These are phyloP conservation scores for Calonectria fujianensis DNA, from an alignment of 2,329 filamentous ascomycete genomes.

Conservation along the genomic window DNA sequence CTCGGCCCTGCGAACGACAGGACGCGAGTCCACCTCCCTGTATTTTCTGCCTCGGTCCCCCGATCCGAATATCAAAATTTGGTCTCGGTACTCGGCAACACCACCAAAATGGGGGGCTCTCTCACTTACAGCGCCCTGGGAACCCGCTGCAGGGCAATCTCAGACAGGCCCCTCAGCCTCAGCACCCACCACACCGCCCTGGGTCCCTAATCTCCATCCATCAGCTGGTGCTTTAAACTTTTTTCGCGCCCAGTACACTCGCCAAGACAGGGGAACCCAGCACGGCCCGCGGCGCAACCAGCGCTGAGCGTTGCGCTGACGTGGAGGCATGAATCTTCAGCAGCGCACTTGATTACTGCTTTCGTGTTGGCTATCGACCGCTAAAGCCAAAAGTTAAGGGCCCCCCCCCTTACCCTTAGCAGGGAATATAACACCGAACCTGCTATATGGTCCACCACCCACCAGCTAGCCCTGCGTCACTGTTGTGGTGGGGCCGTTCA, in stretches of 20 bases:
- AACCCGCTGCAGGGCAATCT: background rate
- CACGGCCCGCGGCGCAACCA: slow-evolving; percentile 1
- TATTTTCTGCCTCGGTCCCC: slow-evolving; percentile 18
- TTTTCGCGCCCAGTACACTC: background rate
- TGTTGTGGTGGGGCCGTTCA: slow-evolving; percentile 15
- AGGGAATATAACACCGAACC: background rate
- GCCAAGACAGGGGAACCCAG: slow-evolving; percentile 20
- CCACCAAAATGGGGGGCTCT: background rate
- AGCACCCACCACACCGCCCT: slow-evolving; percentile 10
- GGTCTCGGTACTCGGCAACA: slow-evolving; percentile 12
- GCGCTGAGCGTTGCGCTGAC: slow-evolving; percentile 14
- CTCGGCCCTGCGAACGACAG: background rate
- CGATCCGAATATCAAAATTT: slow-evolving; percentile 10
- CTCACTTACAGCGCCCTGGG: background rate
- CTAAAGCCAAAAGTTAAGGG: slow-evolving; percentile 3
- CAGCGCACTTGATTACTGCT: slow-evolving; percentile 15
- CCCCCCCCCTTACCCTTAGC: slow-evolving; percentile 11
- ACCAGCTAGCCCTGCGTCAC: background rate
- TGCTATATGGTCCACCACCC: slow-evolving; percentile 6
- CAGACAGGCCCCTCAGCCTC: slow-evolving; percentile 2
- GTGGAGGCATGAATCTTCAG: slow-evolving; percentile 25
- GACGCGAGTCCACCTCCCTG: background rate
- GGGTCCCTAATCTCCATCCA: background rate
- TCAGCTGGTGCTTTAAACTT: slow-evolving; percentile 14
- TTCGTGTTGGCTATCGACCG: slow-evolving; percentile 3